Base-by-base conservation (phyloP, 2,329 filamentous ascomycete genomes). In the Xylariaceae sp. region DNA sequence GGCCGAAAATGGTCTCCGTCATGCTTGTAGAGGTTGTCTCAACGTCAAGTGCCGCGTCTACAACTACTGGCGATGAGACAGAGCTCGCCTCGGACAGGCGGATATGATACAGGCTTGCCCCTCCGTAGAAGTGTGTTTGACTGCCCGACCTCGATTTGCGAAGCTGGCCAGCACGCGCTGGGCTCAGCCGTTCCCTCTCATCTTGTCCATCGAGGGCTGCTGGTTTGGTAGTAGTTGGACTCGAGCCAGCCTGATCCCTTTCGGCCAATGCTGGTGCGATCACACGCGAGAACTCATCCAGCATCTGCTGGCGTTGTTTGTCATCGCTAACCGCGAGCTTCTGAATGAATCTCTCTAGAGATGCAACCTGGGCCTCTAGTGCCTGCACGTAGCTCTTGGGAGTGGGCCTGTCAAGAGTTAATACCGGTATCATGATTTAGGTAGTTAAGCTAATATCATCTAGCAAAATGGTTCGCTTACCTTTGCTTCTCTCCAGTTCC, bases 311-410 rank as follows among this genome's bases (percentile, higher is more conserved):
- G 40, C 78, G 69, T 52, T 75, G 71, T 6, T 66, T 58, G 31
- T 69, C 66, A 61, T 78, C 71, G 17, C 77, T 76, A 19, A 72
- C 70, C 28, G 74, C 74, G 17, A 82, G 71, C 48, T 76, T 78
- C 28, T 74, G 74, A 23, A 82, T 77, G 33, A 81, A 74, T 5
- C 73, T 64, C 57, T 81, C 76, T 1, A 82, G 70, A 16, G 78
- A 78, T 2, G 75, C 74, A 8, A 82, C 74, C 59, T 79, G 76
- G 2, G 73, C 74, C 65, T 82, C 78, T 3, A 81, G 70, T 29
- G 79, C 79, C 51, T 78, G 75, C 3, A 81, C 78, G 43, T 81
- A 78, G 43, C 73, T 74, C 59, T 75, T 77, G 2, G 76, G 75
- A 11, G 78, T 75, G 4, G 78, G 79, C 17, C 78, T 80, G 39